Conservation (phyloP, 176 grass and related monocot genomes). For the Zizania latifolia region DNA sequence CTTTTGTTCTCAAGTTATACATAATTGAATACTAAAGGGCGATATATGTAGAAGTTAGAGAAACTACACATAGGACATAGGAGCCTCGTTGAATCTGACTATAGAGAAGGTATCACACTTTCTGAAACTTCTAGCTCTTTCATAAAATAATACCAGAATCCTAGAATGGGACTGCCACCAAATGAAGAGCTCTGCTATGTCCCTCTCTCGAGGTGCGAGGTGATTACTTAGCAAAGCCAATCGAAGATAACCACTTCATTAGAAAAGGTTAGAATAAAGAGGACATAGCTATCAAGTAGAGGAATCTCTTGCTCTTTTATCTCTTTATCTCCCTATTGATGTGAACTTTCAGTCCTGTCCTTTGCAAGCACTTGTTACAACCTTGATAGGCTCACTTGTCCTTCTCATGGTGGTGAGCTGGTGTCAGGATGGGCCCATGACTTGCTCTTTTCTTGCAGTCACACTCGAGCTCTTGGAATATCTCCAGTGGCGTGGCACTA, state of each 20-base stretch:
- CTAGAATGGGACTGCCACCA: constrained; percentile 9
- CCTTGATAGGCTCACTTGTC: constrained; percentile 32
- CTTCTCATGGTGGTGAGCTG: constrained; percentile 23
- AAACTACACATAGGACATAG: not conserved
- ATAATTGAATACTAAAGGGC: not conserved
- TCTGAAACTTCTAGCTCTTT: not conserved
- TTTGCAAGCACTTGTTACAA: constrained; percentile 26
- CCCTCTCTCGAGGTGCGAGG: constrained; percentile 11
- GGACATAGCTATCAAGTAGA: constrained; percentile 18
- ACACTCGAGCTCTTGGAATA: constrained; percentile 33
- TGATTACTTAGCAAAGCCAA: constrained; percentile 23
- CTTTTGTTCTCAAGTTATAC: not conserved
- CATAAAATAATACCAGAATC: not conserved
- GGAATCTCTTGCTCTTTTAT: constrained; percentile 12
- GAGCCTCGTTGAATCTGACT: not conserved
- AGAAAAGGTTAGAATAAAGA: constrained; percentile 6
- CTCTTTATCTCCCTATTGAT: not conserved
- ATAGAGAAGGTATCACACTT: not conserved
- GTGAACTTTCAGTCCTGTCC: constrained; percentile 18
- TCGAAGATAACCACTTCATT: not conserved
- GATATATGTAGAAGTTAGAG: not conserved
- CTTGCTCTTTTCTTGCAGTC: constrained; percentile 35
- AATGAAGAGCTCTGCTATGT: not conserved
- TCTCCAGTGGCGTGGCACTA: not conserved
- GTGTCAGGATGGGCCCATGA: constrained; percentile 13